Percentiles rank a stretch among this genome's conserved stretches.
Conservation (phyloP, 768 basidiomycete genomes). For the Mycena filopes region DNA sequence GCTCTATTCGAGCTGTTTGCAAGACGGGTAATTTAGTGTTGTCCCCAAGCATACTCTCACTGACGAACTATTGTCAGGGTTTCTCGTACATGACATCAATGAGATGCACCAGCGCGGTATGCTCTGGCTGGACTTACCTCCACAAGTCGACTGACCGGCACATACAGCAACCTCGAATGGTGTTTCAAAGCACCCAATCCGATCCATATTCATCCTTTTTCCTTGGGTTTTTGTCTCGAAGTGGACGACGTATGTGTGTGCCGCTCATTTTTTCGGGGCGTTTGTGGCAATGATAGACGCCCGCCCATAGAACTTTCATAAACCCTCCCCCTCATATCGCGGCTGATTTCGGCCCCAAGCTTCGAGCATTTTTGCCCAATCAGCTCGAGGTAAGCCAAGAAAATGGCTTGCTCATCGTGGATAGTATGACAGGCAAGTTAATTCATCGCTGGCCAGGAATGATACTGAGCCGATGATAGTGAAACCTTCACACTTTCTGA, state of each 20-base stretch:
- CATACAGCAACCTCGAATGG: conserved; percentile 67
- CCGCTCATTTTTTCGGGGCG: conserved; percentile 49
- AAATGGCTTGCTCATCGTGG: conserved; percentile 64
- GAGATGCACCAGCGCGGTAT: conserved; percentile 65
- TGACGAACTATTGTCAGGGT: conserved; percentile 57
- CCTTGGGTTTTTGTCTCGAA: conserved; percentile 69
- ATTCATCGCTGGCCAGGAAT: conserved; percentile 29
- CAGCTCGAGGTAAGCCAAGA: conserved; percentile 49
- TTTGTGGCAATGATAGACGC: not conserved
- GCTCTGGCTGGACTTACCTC: conserved; percentile 25
- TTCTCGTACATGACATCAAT: conserved; percentile 76
- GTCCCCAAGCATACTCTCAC: conserved; percentile 24
- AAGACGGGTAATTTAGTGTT: conserved; percentile 55
- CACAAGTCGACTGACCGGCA: conserved; percentile 26
- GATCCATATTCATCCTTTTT: conserved; percentile 70
- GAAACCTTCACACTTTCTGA: conserved; percentile 66
- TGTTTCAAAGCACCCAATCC: conserved; percentile 66
- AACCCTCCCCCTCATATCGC: conserved; percentile 57
- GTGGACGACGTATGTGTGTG: conserved; percentile 61
- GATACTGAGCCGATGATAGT: conserved; percentile 44
- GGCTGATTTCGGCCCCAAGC: conserved; percentile 49
- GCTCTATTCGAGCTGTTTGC: conserved; percentile 70
- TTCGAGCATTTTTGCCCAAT: conserved; percentile 51
- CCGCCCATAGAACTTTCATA: conserved; percentile 47
- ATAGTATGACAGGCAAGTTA: conserved; percentile 44